Percentiles rank a stretch among this genome's conserved stretches.
Conservation (phyloP, 2,329 filamentous ascomycete genomes). For the Neophaeococcomyces mojaviensis region DNA sequence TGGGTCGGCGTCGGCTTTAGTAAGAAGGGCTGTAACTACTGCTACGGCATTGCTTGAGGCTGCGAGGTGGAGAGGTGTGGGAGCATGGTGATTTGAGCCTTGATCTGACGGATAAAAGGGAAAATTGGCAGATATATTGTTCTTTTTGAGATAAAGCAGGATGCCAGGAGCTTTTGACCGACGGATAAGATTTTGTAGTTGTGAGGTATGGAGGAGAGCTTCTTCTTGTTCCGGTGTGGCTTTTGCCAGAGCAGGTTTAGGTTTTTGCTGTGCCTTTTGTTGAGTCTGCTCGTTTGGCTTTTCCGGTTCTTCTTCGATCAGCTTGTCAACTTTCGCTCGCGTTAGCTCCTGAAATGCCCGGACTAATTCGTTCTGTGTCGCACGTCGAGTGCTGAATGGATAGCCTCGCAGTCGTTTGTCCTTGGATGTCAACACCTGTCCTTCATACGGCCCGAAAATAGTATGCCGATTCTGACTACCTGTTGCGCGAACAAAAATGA, state of each 20-base stretch:
- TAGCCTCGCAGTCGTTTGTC: slow-evolving; percentile 79
- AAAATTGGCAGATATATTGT: slow-evolving; percentile 64
- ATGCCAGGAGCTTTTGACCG: slow-evolving; percentile 84
- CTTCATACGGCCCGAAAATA: slow-evolving; percentile 85
- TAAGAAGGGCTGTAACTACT: slow-evolving; percentile 68
- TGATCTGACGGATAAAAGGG: slow-evolving; percentile 61
- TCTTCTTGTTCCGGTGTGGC: slow-evolving; percentile 76
- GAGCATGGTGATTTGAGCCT: slow-evolving; percentile 58
- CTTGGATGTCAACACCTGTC: slow-evolving; percentile 69
- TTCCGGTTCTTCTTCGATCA: slow-evolving; percentile 40
- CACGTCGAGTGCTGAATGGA: slow-evolving; percentile 83
- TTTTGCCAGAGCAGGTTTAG: slow-evolving; percentile 46
- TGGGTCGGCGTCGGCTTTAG: slow-evolving; percentile 69
- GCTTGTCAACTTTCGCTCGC: slow-evolving; percentile 71
- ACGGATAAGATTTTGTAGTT: slow-evolving; percentile 79
- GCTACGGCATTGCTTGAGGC: slow-evolving; percentile 71
- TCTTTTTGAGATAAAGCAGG: slow-evolving; percentile 72
- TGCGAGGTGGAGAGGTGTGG: slow-evolving; percentile 78
- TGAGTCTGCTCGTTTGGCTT: slow-evolving; percentile 9
- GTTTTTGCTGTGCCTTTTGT: slow-evolving; percentile 28
- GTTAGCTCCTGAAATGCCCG: slow-evolving; percentile 90
- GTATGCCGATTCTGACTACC: slow-evolving; percentile 80
- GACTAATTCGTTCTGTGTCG: slow-evolving; percentile 92
- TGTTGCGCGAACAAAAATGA: slow-evolving; percentile 83
- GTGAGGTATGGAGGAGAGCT: slow-evolving; percentile 73